These are phyloP conservation scores for Neonectria ditissima DNA, from an alignment of 2,329 filamentous ascomycete species.

Conservation along the genomic window DNA sequence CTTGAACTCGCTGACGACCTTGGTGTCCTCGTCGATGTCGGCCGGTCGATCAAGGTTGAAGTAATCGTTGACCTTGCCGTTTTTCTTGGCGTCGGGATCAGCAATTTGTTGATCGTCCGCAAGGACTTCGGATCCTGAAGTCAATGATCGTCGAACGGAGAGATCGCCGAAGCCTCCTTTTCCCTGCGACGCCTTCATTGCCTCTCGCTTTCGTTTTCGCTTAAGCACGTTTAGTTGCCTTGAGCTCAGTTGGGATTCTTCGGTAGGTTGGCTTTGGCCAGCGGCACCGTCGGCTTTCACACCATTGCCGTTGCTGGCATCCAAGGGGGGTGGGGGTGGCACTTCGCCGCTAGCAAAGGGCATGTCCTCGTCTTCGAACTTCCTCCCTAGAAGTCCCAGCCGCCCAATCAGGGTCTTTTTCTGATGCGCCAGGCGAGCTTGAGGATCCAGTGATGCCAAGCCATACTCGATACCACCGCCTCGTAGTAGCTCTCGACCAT, in stretches of 20 bases:
- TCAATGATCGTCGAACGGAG: conserved; percentile 73
- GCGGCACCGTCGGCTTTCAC: conserved; percentile 52
- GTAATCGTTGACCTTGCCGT: conserved; percentile 80
- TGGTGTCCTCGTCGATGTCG: conserved; percentile 87
- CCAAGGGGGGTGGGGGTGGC: conserved; percentile 60
- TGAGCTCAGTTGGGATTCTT: conserved; percentile 84
- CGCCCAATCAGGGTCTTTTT: conserved; percentile 88
- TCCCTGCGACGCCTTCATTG: conserved; percentile 85
- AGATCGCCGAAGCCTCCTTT: conserved; percentile 93
- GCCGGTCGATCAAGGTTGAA: conserved; percentile 86
- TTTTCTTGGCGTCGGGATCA: conserved; percentile 67
- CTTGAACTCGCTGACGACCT: conserved; percentile 96
- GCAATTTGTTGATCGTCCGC: conserved; percentile 69
- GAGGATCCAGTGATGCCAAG: conserved; percentile 83
- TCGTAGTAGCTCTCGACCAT: conserved; percentile 85
- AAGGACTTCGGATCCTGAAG: conserved; percentile 70
- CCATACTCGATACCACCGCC: conserved; percentile 89
- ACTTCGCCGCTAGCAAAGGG: conserved; percentile 66
- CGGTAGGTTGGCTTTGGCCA: conserved; percentile 58
- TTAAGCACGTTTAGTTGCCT: conserved; percentile 95
- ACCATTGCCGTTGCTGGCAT: conserved; percentile 52
- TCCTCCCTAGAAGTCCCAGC: conserved; percentile 86
- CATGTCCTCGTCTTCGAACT: conserved; percentile 85
- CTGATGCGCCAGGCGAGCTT: conserved; percentile 83
- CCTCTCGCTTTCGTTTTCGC: conserved; percentile 90